phyloP scores from a whole-genome alignment of 257 asterid genomes.

The Rehmannia glutinosa region DNA sequence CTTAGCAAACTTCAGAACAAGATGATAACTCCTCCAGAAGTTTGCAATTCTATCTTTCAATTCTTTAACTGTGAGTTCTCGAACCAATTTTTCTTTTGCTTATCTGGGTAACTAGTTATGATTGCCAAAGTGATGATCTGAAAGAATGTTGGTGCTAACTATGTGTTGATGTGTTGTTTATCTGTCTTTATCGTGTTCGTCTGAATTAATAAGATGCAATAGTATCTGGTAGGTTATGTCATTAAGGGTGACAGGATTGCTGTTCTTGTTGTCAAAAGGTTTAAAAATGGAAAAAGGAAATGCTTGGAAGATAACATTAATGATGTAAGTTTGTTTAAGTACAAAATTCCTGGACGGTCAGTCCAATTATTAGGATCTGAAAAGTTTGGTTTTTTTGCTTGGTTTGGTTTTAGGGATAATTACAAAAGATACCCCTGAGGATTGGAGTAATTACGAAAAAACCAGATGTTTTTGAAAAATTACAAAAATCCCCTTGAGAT shows the following conservation, averaged over 20 bases:
- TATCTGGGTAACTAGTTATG: neutral
- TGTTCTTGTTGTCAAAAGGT: neutral
- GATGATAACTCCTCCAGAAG: constrained; percentile 65
- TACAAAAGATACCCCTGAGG: too few relatives aligned
- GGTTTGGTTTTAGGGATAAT: too few relatives aligned
- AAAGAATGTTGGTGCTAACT: neutral
- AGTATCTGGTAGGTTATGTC: neutral
- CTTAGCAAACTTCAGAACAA: constrained; percentile 50
- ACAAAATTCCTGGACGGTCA: too few relatives aligned
- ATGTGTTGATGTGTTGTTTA: constrained; percentile 6
- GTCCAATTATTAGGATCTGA: too few relatives aligned
- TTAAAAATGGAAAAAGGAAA: neutral
- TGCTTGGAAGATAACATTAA: too few relatives aligned
- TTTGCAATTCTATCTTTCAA: constrained; percentile 55
- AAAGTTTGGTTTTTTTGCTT: too few relatives aligned
- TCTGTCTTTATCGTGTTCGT: neutral
- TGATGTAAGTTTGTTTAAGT: too few relatives aligned
- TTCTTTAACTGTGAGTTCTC: constrained; percentile 73
- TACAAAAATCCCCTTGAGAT: too few relatives aligned
- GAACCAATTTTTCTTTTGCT: constrained; percentile 13
- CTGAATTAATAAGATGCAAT: constrained; percentile 1
- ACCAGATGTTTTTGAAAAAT: too few relatives aligned
- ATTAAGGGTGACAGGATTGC: neutral
- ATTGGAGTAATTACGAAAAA: too few relatives aligned
- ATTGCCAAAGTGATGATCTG: constrained; percentile 8